These are phyloP conservation scores for Luffa acutangula DNA, from an alignment of 306 rosid species.

Conservation along the genomic window DNA sequence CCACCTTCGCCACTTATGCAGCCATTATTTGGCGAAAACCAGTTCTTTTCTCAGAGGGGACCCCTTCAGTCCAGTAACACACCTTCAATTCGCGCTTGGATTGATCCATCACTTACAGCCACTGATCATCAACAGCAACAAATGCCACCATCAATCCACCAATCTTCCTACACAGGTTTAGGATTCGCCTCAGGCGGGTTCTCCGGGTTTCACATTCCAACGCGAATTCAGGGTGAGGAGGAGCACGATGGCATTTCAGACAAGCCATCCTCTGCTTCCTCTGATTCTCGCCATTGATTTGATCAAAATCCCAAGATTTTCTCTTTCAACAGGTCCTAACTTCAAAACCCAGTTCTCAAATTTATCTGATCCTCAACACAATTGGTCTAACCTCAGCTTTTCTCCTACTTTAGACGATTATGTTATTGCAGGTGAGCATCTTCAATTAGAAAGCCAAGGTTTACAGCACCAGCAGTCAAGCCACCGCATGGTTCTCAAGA, in stretches of 20 bases:
- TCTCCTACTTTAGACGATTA: background rate
- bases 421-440: constrained; percentile 2
- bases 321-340: constrained; percentile 38
- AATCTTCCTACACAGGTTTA: constrained; percentile 28
- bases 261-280: constrained; percentile 90
- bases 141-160: constrained; percentile 37
- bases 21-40: constrained; percentile 34
- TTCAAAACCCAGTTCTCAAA: constrained; percentile 10
- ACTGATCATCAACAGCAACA: constrained; percentile 28
- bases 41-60: constrained; percentile 91
- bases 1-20: constrained; percentile 19
- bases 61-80: constrained; percentile 99
- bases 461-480: background rate
- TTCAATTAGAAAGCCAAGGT: background rate
- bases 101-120: constrained; percentile 38
- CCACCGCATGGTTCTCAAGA: background rate
- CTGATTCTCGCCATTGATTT: constrained; percentile 83
- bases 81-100: constrained; percentile 81
- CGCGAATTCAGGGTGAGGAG: constrained; percentile 87
- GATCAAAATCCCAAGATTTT: constrained; percentile 8
- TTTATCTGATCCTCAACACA: constrained; percentile 3
- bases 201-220: constrained; percentile 66
- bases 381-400: background rate
- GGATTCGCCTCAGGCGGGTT: constrained; percentile 52
- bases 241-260: constrained; percentile 72